phyloP scores from a whole-genome alignment of 2,329 filamentous ascomycete genomes.

The Didymella glomerata region DNA sequence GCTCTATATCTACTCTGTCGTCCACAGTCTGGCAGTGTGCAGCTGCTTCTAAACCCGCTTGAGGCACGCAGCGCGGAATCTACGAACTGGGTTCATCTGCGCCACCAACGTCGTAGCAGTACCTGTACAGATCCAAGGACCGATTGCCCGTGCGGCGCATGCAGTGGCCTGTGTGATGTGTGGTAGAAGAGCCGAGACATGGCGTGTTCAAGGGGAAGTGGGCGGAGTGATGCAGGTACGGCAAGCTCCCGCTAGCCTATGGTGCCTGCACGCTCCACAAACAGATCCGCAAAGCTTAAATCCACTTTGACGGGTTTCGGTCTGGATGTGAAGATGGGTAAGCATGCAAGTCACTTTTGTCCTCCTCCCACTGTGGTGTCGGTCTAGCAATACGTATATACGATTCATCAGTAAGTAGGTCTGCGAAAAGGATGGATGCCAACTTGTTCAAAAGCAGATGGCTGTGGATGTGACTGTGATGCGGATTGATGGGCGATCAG shows the following conservation, averaged over 20 bases:
- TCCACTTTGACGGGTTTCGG: slow-evolving; percentile 9
- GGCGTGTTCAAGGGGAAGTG: slow-evolving; percentile 17
- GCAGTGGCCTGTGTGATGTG: slow-evolving; percentile 1
- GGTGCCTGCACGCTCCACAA: slow-evolving; percentile 19
- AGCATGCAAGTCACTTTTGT: neutral
- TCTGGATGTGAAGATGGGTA: neutral
- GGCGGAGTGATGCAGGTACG: slow-evolving; percentile 25
- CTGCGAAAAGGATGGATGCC: too few relatives aligned
- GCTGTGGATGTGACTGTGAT: neutral
- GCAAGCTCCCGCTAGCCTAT: slow-evolving; percentile 34
- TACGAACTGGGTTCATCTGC: too few relatives aligned
- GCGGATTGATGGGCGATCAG: slow-evolving; percentile 26
- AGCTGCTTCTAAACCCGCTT: too few relatives aligned
- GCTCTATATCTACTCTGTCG: too few relatives aligned
- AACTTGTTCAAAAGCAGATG: too few relatives aligned
- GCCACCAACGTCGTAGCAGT: too few relatives aligned
- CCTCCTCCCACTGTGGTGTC: too few relatives aligned
- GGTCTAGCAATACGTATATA: too few relatives aligned
- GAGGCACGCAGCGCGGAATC: too few relatives aligned
- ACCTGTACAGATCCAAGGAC: too few relatives aligned
- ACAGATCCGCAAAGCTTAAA: slow-evolving; percentile 30
- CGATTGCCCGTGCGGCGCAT: too few relatives aligned
- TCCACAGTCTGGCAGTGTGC: slow-evolving; percentile 8
- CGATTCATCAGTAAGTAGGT: too few relatives aligned
- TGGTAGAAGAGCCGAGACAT: slow-evolving; percentile 5